Base-by-base conservation (phyloP, 2,329 filamentous ascomycete genomes). In the Aspergillus piperis region DNA sequence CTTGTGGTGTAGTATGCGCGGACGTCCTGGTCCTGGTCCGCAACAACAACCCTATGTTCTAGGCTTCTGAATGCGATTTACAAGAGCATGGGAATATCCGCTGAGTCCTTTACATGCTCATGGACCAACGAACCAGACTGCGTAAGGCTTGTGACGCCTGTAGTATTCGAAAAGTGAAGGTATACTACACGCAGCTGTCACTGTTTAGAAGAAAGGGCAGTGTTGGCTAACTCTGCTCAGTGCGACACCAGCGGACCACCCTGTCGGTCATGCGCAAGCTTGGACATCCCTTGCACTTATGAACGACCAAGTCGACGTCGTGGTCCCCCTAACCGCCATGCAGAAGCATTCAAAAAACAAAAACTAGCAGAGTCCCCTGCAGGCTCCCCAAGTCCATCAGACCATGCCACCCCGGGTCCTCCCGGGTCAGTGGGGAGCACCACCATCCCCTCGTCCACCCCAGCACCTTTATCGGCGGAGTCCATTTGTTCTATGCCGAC, bases 221-320 rank as follows among this genome's bases (percentile, higher is more conserved):
- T 51, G 32, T 47, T 41, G 25, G 54, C 54, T 66, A 42, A 65
- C 47, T 51, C 61, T 55, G 53, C 51, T 48, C 62, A 88, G 84
- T 89, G 87, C 75, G 87, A 89, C 70, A 85, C 88, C 68, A 81
- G 81, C 42, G 86, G 86, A n/a, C 85, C 86, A 27, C 87, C 87
- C 50, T 90, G 87, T 76, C 80, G 83, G 70, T 86, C 86, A 50
- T 90, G 87, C 73, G 80, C 84, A 44, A 82, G 83, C 55, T 79
- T 89, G 64, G 86, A 88, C 63, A 88, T 89, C 52, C 86, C 86
- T 25, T 90, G 87, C 71, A 89, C 87, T 59, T 89, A 87, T 71
- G 81, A 87, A 51, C 80, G 87, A 63, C 86, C 86, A 25, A 88
- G 84, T 70, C 81, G 85, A 59, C 81, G 87, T 61, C 80, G 87